Conservation (phyloP, 2,329 filamentous ascomycete species). For the Diaporthe sp. region DNA sequence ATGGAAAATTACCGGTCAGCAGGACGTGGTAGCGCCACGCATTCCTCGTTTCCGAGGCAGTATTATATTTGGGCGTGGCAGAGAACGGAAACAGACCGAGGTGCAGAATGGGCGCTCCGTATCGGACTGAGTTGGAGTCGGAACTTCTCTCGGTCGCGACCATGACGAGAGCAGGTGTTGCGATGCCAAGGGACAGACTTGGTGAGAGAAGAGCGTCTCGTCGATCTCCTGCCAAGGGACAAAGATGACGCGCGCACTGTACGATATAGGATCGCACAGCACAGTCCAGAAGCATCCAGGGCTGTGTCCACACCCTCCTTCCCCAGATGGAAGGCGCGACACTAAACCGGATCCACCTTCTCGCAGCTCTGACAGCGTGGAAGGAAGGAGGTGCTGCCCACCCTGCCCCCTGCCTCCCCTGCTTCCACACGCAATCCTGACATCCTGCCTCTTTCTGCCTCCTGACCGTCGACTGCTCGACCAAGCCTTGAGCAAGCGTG, state of each 20-base stretch:
- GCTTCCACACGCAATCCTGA: constrained; percentile 1
- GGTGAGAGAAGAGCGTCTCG: background rate
- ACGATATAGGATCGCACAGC: background rate
- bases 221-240: background rate
- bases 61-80: background rate
- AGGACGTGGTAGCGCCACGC: constrained; percentile 15
- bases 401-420: background rate
- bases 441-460: background rate
- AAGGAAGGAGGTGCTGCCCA: constrained; percentile 18
- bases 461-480: background rate
- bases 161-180: background rate
- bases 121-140: background rate
- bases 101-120: constrained; percentile 3
- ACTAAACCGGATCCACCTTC: constrained; percentile 12
- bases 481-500: background rate
- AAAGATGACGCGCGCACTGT: constrained; percentile 13
- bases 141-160: background rate
- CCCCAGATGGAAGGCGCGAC: constrained; percentile 11
- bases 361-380: constrained; percentile 16
- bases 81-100: background rate
- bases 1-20: constrained; percentile 31
- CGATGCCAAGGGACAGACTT: constrained; percentile 4
- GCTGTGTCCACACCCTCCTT: constrained; percentile 11
- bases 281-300: constrained; percentile 13
- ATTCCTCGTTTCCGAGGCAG: background rate